Base-by-base conservation (phyloP, 2,329 filamentous ascomycete species). In the Botrytis fragariae region DNA sequence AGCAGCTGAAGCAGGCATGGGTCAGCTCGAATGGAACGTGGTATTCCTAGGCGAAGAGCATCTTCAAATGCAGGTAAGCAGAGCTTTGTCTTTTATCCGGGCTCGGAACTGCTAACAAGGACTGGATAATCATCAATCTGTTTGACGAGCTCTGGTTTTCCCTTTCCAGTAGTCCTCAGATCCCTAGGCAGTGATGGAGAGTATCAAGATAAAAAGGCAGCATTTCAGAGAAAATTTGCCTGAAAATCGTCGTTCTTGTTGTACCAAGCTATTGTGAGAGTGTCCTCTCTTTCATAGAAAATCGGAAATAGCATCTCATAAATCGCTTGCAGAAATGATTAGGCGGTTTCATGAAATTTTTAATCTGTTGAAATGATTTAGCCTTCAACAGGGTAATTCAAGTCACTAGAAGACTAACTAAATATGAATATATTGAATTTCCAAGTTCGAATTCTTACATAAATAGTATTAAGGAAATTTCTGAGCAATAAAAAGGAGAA, bases 1-100 rank as follows among this genome's bases (percentile, higher is more conserved):
- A 69, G 67, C 67, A 45, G 25, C 22, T 39, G 37, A 42, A 22
- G 67, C 67, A 25, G 51, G 67, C 12, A 39, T 69, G 45, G n/a
- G 37, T 69, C n/a, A 9, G 14, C 51, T 69, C 8, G 67, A 69
- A 60, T 69, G 67, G 67, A 59, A n/a, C 12, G 67, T 69, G 22
- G 37, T 69, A 1, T 39, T 39, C 7, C 67, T n/a, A 57, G 37
- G 7, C 18, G 67, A 69, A 29, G 12, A 69, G 29, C 20, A 60
- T 9, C n/a, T 69, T 51, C 22, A 60, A n/a, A 60, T 16, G 9
- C 51, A 60, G 39, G 51, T 69, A 60, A 60, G 51, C n/a, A 51
- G 14, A n/a, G 25, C 25, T 51, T 42, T 6, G 18, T 25, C 37
- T 32, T n/a, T 18, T 18, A n/a, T 51, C 6, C n/a, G 25, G 48